These are phyloP conservation scores for Ceratocystis diversiconidia DNA, from an alignment of 2,329 filamentous ascomycete genomes.

Conservation along the genomic window DNA sequence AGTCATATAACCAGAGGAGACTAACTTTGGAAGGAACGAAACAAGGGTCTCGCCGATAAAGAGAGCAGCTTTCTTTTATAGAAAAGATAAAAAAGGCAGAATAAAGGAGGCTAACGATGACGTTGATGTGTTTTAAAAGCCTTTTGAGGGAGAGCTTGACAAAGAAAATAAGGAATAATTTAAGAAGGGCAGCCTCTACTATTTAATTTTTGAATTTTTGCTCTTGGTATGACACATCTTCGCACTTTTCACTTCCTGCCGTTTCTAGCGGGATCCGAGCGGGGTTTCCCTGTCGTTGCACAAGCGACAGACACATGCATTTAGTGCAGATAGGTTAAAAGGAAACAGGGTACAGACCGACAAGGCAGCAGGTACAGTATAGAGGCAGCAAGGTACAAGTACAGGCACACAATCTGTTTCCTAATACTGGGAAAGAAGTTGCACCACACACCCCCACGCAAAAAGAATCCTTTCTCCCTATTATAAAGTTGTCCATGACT, in stretches of 20 bases:
- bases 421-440: too few species aligned
- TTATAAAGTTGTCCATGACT: too few species aligned
- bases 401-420: too few species aligned
- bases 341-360: background rate
- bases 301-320: background rate
- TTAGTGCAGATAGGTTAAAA: background rate
- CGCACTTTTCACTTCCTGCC: constrained; percentile 4
- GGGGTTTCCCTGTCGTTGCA: background rate
- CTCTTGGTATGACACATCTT: background rate
- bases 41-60: background rate
- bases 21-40: constrained; percentile 6
- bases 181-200: background rate
- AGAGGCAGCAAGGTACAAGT: background rate
- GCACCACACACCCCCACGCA: too few species aligned
- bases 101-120: background rate
- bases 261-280: background rate
- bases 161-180: background rate
- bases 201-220: background rate
- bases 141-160: background rate
- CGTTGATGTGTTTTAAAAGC: background rate
- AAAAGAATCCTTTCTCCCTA: too few species aligned
- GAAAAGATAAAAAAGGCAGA: background rate
- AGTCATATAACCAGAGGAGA: constrained; percentile 8
- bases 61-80: background rate
- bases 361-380: background rate